A percentile compares a stretch with the other conserved stretches of the same genome.
phyloP scores from a whole-genome alignment of 2,329 filamentous ascomycete species.

The Pseudogymnoascus sp. region DNA sequence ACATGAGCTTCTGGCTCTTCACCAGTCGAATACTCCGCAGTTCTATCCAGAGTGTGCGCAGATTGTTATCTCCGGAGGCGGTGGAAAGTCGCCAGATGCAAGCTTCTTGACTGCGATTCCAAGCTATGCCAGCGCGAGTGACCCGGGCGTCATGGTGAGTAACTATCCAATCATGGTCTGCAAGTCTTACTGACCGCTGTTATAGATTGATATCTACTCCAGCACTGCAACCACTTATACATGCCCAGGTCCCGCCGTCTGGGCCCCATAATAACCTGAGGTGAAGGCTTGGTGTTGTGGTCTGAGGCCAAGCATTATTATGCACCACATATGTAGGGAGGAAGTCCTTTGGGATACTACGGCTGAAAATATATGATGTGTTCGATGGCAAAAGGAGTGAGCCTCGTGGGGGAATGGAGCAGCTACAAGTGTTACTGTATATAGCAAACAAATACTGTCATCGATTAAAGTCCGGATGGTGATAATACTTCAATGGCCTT shows the following conservation, averaged over 20 bases:
- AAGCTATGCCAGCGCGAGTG: slow-evolving; percentile 17
- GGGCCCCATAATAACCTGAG: slow-evolving; percentile 21
- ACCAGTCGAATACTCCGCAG: slow-evolving; percentile 43
- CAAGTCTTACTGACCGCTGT: slow-evolving; percentile 11
- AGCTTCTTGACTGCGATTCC: slow-evolving; percentile 21
- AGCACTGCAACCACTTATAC: slow-evolving; percentile 39
- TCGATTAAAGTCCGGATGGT: not conserved
- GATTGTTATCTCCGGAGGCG: slow-evolving; percentile 41
- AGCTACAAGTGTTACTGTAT: not conserved
- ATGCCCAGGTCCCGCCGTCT: slow-evolving; percentile 40
- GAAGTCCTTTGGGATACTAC: not conserved
- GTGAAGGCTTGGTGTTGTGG: not conserved
- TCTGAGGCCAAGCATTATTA: not conserved
- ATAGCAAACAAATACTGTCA: not conserved
- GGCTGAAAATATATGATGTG: not conserved
- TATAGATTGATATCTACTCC: slow-evolving; percentile 39
- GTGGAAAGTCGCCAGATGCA: slow-evolving; percentile 32
- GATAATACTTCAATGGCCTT: not conserved
- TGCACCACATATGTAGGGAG: not conserved
- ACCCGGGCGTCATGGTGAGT: slow-evolving; percentile 29
- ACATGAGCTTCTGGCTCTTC: slow-evolving; percentile 48
- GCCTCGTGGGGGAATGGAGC: not conserved
- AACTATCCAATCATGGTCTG: not conserved
- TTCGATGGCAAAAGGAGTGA: not conserved
- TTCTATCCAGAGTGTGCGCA: slow-evolving; percentile 52